Evolutionary conservation across 2,329 filamentous ascomycete species (phyloP).

Genomic region (Fusarium coicis): DNA sequence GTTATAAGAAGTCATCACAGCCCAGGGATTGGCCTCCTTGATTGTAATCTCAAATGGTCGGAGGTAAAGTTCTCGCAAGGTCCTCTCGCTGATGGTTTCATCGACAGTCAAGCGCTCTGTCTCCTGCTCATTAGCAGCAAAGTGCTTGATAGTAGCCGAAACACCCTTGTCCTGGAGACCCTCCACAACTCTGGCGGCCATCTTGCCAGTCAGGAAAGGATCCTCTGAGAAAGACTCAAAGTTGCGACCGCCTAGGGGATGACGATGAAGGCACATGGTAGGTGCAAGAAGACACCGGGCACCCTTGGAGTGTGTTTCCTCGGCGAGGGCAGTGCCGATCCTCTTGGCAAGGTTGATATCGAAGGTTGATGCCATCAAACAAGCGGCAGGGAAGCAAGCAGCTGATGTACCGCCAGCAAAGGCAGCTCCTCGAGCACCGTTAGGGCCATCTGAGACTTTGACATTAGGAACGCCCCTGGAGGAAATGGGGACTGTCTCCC

Average conservation of each 20-base stretch:
- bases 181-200: conserved; percentile 47
- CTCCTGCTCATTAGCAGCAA: conserved; percentile 55
- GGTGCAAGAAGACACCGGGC: conserved; percentile 70
- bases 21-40: conserved; percentile 54
- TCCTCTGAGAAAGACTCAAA: conserved; percentile 45
- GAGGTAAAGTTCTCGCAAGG: conserved; percentile 46
- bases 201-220: conserved; percentile 42
- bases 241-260: conserved; percentile 44
- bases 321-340: conserved; percentile 68
- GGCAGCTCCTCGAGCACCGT: conserved; percentile 42
- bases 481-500: conserved; percentile 42
- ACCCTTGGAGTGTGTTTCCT: conserved; percentile 68
- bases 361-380: conserved; percentile 69
- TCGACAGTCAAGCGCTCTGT: conserved; percentile 44
- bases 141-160: conserved; percentile 57
- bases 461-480: conserved; percentile 40
- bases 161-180: conserved; percentile 55
- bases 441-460: conserved; percentile 43
- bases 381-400: conserved; percentile 46
- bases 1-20: conserved; percentile 50
- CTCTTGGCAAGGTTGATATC: conserved; percentile 66
- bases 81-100: conserved; percentile 41
- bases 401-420: conserved; percentile 40
- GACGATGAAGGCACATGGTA: conserved; percentile 45
- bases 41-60: conserved; percentile 55